These are phyloP conservation scores for Dioszegia hungarica DNA, from an alignment of 768 basidiomycete genomes.

Conservation along the genomic window DNA sequence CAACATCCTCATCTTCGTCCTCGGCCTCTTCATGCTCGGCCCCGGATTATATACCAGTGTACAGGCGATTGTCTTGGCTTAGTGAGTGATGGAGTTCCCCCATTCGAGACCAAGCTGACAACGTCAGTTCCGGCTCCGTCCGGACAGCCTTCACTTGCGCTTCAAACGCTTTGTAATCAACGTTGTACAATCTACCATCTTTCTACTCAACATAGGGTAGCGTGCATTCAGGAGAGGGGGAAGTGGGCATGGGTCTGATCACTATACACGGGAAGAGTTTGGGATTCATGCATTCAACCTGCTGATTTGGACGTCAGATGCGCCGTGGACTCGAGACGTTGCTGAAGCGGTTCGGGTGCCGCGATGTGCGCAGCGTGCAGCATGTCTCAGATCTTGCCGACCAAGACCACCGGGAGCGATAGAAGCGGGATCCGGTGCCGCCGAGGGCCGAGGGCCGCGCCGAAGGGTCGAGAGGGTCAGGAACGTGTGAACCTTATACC, in stretches of 20 bases:
- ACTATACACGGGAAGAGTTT: not conserved
- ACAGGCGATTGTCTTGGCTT: slow-evolving; percentile 32
- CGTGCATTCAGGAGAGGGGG: not conserved
- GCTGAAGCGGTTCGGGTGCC: too few relatives aligned
- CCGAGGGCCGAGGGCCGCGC: too few relatives aligned
- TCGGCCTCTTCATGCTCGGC: slow-evolving; percentile 42
- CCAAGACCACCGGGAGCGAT: too few relatives aligned
- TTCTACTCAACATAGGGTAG: too few relatives aligned
- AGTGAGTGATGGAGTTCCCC: slow-evolving; percentile 18
- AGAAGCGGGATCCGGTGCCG: too few relatives aligned
- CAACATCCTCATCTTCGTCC: slow-evolving; percentile 36
- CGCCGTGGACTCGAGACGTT: too few relatives aligned
- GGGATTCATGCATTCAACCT: slow-evolving; percentile 2
- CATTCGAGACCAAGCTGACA: not conserved
- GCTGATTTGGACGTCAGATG: not conserved
- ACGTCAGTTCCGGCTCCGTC: slow-evolving; percentile 23
- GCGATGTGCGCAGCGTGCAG: too few relatives aligned
- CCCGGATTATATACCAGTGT: slow-evolving; percentile 39
- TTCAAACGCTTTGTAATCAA: slow-evolving; percentile 24
- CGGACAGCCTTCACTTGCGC: slow-evolving; percentile 30
- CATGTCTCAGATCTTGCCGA: too few relatives aligned
- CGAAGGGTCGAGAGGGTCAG: too few relatives aligned
- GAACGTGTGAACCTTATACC: too few relatives aligned
- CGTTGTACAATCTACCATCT: not conserved
- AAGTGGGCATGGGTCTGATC: too few relatives aligned